phyloP scores from a whole-genome alignment of 2,329 filamentous ascomycete genomes.

The Drechslerella coelobrocha region DNA sequence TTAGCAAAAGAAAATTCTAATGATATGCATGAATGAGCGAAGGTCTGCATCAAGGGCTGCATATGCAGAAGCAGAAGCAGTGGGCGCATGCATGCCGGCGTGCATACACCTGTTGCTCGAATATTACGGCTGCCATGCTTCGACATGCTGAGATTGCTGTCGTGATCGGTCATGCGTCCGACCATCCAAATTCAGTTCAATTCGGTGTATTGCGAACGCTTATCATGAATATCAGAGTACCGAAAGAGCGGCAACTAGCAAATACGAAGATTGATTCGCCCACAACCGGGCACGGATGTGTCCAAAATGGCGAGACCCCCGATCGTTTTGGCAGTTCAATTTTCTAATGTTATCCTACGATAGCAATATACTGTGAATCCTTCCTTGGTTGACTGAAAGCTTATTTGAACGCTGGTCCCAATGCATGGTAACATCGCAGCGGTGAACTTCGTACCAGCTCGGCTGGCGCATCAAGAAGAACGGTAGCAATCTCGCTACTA shows the following conservation, averaged over 20 bases:
- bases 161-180: constrained; percentile 16
- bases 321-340: too few relatives aligned
- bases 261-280: not conserved
- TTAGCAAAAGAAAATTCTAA: constrained; percentile 28
- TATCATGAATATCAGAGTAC: constrained; percentile 17
- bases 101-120: not conserved
- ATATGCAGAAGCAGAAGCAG: not conserved
- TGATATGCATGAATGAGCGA: constrained; percentile 33
- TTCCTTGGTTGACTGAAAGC: not conserved
- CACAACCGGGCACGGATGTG: not conserved
- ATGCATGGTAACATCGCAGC: not conserved
- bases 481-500: constrained; percentile 28
- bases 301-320: not conserved
- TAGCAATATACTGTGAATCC: not conserved
- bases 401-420: not conserved
- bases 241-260: not conserved
- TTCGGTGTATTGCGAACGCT: constrained; percentile 2
- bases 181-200: constrained; percentile 28
- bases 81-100: constrained; percentile 17
- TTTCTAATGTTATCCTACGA: too few relatives aligned
- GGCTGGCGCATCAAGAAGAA: constrained; percentile 27
- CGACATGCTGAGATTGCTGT: constrained; percentile 2
- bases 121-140: constrained; percentile 5
- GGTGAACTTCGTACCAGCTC: constrained; percentile 8
- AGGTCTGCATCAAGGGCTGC: constrained; percentile 12